Evolutionary conservation across 2,329 filamentous ascomycete species (phyloP).

Genomic region (Diaporthe helianthi): DNA sequence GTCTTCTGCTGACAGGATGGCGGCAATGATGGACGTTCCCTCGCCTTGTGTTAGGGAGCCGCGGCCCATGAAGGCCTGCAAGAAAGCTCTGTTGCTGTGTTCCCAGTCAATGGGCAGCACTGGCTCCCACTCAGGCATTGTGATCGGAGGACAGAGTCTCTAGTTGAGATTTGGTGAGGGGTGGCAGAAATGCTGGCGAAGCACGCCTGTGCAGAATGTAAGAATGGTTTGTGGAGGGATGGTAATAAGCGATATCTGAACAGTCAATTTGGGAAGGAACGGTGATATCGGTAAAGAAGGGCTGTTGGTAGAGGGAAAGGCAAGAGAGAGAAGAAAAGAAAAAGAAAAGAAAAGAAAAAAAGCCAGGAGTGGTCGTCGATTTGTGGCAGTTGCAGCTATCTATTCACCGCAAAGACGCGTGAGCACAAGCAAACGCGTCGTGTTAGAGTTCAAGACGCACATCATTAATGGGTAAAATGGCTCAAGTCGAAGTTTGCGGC

Average conservation of each 20-base stretch:
- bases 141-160: background rate
- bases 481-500: too few relatives aligned
- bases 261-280: background rate
- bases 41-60: slow-evolving; percentile 79
- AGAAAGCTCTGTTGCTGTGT: slow-evolving; percentile 82
- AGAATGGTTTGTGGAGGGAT: background rate
- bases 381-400: background rate
- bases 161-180: background rate
- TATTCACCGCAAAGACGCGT: background rate
- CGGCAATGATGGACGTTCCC: slow-evolving; percentile 76
- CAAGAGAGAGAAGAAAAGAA: too few relatives aligned
- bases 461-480: too few relatives aligned
- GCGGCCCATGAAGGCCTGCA: slow-evolving; percentile 85
- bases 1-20: slow-evolving; percentile 69
- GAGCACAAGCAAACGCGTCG: background rate
- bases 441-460: background rate
- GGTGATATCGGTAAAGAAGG: too few relatives aligned
- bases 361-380: too few relatives aligned
- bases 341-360: too few relatives aligned
- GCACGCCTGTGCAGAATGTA: background rate
- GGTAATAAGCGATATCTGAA: background rate
- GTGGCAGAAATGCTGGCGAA: background rate
- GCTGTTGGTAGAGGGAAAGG: too few relatives aligned
- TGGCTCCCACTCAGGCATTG: slow-evolving; percentile 42
- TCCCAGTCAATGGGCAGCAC: slow-evolving; percentile 49